phyloP scores from a whole-genome alignment of 345 rosid species.

The Jatropha curcas region DNA sequence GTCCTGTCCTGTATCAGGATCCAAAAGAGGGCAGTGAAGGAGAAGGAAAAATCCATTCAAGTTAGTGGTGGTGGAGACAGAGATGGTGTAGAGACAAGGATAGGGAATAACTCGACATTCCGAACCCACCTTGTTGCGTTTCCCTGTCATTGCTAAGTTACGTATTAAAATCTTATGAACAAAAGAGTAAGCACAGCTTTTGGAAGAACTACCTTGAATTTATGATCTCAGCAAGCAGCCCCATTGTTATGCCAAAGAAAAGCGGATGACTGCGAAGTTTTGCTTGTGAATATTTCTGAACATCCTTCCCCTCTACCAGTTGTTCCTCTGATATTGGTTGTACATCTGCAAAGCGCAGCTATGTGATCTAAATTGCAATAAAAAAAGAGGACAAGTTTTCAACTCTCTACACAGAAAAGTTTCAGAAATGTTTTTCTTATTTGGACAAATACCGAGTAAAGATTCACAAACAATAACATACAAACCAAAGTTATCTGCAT shows the following conservation, averaged over 20 bases:
- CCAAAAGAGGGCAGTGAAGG: no score
- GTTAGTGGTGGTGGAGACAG: no score
- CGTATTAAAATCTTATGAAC: neutral
- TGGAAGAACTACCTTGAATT: slow-evolving; percentile 76
- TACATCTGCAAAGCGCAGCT: slow-evolving; percentile 51
- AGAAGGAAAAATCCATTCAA: no score
- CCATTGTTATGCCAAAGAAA: slow-evolving; percentile 91
- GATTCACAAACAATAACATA: neutral
- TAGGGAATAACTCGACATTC: no score
- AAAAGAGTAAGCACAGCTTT: slow-evolving; percentile 6
- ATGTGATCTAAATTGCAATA: slow-evolving; percentile 16
- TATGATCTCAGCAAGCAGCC: slow-evolving; percentile 91
- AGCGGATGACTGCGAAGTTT: slow-evolving; percentile 84
- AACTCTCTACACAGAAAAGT: neutral
- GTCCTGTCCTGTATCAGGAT: no score
- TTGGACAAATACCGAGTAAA: neutral
- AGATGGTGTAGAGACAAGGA: no score
- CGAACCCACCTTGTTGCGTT: no score
- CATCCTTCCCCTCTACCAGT: slow-evolving; percentile 32
- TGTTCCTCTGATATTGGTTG: slow-evolving; percentile 42
- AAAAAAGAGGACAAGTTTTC: neutral
- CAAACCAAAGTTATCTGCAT: neutral
- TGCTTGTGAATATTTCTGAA: slow-evolving; percentile 41
- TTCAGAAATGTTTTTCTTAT: neutral
- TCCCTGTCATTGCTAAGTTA: neutral